Evolutionary conservation across 331 rosid species (phyloP), one percentile per base, ranked within the genome.

Genomic region (Phaseolus coccineus): DNA sequence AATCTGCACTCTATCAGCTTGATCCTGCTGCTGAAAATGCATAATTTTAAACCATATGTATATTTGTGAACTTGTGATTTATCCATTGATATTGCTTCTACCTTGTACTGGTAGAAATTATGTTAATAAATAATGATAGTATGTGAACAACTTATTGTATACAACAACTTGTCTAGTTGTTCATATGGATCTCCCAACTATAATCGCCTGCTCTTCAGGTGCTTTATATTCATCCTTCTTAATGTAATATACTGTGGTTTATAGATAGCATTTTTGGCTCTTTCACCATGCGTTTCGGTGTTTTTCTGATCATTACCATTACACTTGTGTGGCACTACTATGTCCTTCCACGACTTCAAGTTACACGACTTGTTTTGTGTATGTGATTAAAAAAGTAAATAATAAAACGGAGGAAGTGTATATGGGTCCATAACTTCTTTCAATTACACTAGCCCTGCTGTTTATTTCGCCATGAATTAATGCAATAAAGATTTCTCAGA

Each of bases 1-100:
- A 80, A 55, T 69, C 91, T n/a, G 82, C 50, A 61, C 64, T 76
- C 81, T 70, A 55, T 51, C 78, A 85, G 79, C 1, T 83, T 80
- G 72, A 82, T 15, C 85, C 81, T 0, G 28, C 58, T 33, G 48
- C 77, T 2, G 55, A 15, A 0, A 74, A 37, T 10, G 84, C 62
- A 42, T 74, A n/a, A 65, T 33, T 3, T 74, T 27, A 44, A 73
- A 10, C 50, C n/a, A 27, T 80, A 19, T 80, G 39, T 56, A 56
- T 68, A 47, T 53, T 59, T 53, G 22, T 42, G 44, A 40, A 40
- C 44, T 8, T 40, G 46, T 19, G 48, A 63, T 71, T 59, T 37
- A 37, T 12, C 6, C 8, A 9, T 28, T 50, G 30, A 22, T 80
- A 14, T 56, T 74, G 47, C 65, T 81, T 74, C 80, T 56, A 47